Evolutionary conservation across 352 stramenopile genomes (phyloP).

Genomic region (Phytophthora colocasiae): DNA sequence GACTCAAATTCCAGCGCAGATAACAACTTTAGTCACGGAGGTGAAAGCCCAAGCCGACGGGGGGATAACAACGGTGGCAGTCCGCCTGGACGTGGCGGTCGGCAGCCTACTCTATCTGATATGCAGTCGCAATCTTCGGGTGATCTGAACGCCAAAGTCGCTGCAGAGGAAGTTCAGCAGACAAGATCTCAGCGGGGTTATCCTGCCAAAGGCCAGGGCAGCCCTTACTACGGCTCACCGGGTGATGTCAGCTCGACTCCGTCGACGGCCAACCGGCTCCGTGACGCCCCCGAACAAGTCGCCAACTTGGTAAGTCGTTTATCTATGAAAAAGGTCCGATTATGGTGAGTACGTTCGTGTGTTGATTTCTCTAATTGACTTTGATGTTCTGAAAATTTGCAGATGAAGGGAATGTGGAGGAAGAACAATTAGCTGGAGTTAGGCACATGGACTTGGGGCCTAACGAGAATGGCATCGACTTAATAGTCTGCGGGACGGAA

Average conservation of each 20-base stretch:
- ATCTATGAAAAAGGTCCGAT: conserved; percentile 24
- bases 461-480: conserved; percentile 32
- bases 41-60: conserved; percentile 35
- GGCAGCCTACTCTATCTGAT: conserved; percentile 39
- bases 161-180: conserved; percentile 33
- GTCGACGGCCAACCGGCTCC: conserved; percentile 37
- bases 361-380: conserved; percentile 23
- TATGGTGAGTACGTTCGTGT: conserved; percentile 1
- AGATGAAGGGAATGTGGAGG: conserved; percentile 86
- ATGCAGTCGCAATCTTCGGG: conserved; percentile 54
- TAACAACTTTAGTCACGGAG: conserved; percentile 69
- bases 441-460: conserved; percentile 11
- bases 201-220: conserved; percentile 51
- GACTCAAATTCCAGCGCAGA: conserved; percentile 81
- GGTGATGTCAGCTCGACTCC: conserved; percentile 42
- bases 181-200: conserved; percentile 46
- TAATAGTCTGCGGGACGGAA: conserved; percentile 41
- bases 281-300: conserved; percentile 55
- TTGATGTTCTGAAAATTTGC: neutral
- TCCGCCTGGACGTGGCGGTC: conserved; percentile 36
- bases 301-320: conserved; percentile 54
- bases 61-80: conserved; percentile 58
- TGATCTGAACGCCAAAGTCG: conserved; percentile 47
- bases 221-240: conserved; percentile 46
- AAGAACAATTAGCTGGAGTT: conserved; percentile 75